Percentiles rank a stretch among this genome's conserved stretches.
Evolutionary conservation across 805 yeast species (phyloP).

Genomic region (Candida tibetensis): DNA sequence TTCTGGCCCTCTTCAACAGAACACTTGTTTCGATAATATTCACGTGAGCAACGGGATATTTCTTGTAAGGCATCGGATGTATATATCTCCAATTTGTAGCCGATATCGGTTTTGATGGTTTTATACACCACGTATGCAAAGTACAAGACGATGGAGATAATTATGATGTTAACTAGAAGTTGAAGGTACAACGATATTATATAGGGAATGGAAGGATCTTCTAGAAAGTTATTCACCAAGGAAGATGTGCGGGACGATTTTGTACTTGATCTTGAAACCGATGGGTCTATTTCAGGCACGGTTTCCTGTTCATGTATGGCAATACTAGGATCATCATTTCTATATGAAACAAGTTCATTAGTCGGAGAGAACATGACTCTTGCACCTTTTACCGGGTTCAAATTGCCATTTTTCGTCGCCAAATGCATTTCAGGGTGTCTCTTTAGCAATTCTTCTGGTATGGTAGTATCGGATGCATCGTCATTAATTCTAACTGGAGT

Average conservation of each 20-base stretch:
- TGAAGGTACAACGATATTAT: slow-evolving; percentile 63
- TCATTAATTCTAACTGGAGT: background rate
- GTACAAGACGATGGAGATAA: slow-evolving; percentile 51
- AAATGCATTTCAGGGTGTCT: too few relatives aligned
- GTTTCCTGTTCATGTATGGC: too few relatives aligned
- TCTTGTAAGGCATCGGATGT: slow-evolving; percentile 59
- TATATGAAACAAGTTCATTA: background rate
- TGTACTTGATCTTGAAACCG: background rate
- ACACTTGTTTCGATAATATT: slow-evolving; percentile 73
- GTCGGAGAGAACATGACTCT: slow-evolving; percentile 5
- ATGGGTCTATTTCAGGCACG: too few relatives aligned
- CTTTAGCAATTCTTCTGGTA: background rate
- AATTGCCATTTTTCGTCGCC: slow-evolving; percentile 11
- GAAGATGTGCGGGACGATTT: background rate
- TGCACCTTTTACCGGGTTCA: slow-evolving; percentile 11
- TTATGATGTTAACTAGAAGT: slow-evolving; percentile 52
- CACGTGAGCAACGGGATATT: slow-evolving; percentile 65
- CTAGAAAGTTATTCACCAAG: background rate
- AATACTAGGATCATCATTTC: too few relatives aligned
- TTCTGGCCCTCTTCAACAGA: slow-evolving; percentile 39
- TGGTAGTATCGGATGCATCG: background rate
- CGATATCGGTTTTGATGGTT: slow-evolving; percentile 67
- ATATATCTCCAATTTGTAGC: slow-evolving; percentile 62
- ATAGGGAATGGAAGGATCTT: slow-evolving; percentile 52
- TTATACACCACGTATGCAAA: slow-evolving; percentile 49